Base-by-base conservation (phyloP, 495 filamentous ascomycete species). In the Neurospora sp. region DNA sequence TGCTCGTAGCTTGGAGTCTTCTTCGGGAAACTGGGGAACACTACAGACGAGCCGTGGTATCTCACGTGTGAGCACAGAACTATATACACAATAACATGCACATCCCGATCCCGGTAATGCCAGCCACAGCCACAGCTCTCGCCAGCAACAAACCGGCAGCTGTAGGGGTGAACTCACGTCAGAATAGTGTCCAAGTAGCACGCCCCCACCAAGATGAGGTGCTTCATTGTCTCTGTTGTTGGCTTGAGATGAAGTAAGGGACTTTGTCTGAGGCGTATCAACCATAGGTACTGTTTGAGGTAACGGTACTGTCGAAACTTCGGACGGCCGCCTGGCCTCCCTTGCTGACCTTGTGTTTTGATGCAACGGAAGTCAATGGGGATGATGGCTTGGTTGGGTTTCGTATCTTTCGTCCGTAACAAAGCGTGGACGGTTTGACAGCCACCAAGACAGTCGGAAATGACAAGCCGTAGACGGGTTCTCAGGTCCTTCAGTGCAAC, bases 1-100 rank as follows among this genome's bases (percentile, higher is more conserved):
- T 27, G 91, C 91, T 70, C 91, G 89, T 39, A 91, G 84, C 81
- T 93, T 93, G 66, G 89, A 85, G 84, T 93, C 91, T 80, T 92
- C 91, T 18, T 74, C 79, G 20, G 91, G 91, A 76, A 88, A 93
- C 76, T 88, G 78, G 40, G 88, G 86, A 40, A 91, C 88, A 74
- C 91, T 92, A 66, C n/a, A 69, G 35, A 69, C 75, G 70, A 75
- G 71, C 71, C 73, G 40, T 61, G 35, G 75, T 74, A 73, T 76
- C 59, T 74, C 70, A 71, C 66, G 73, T 72, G 72, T 74, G 53
- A 66, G 53, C 53, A 66, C 53, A 35, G 12, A 35, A 71, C 75
- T 72, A 70, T 71, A 75, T 73, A 71, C n/a, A n/a, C n/a, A n/a
- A n/a, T 35, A 66, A 12, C 40, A 35, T 59, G 12, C 38, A 18